Evolutionary conservation across 495 filamentous ascomycete species (phyloP), one percentile per base, ranked within the genome.

Genomic region (Penicillium goetzii): DNA sequence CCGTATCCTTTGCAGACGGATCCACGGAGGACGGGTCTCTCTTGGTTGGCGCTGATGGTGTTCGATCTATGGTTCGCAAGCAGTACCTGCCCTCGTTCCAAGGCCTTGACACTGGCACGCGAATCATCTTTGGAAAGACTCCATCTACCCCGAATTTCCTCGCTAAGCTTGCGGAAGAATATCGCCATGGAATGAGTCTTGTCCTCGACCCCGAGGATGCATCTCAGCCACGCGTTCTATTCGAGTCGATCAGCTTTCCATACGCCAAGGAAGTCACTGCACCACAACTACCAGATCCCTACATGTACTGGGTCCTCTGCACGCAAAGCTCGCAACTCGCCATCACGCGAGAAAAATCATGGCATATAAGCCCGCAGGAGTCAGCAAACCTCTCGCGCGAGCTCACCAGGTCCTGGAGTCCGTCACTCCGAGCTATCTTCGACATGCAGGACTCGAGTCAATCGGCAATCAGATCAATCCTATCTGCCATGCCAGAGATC

Each of bases 31-130:
- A 71, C 3, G 81, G 80, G 8, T 59, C 64, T 15, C 50, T 84
- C 1, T 66, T 84, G 14, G 72, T 84, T 15, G 81, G 81, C 19
- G 81, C 81, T 26, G 81, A 84, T 58, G 81, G 81, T 15, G 59
- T 76, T 10, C 68, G 70, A 30, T 82, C 77, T 40, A 52, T 62
- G 23, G 71, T 82, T 45, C 74, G 79, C 19, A 72, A 65, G 61
- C 78, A 83, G 60, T 67, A 78, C 41, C 64, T 83, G 11, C 81
- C 82, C 11, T 51, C 75, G 15, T 78, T 73, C 56, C 62, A 64
- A 28, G 61, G 74, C 23, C 54, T 83, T 14, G 81, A 84, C 57
- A 72, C 80, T 3, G 80, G 74, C 15, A 73, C 75, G 51, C 74
- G 80, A 36, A 70, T 78, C 34, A 64, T 84, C 30, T 84, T 55